Evolutionary conservation across 345 rosid genomes (phyloP).

Genomic region (Citrus maxima): DNA sequence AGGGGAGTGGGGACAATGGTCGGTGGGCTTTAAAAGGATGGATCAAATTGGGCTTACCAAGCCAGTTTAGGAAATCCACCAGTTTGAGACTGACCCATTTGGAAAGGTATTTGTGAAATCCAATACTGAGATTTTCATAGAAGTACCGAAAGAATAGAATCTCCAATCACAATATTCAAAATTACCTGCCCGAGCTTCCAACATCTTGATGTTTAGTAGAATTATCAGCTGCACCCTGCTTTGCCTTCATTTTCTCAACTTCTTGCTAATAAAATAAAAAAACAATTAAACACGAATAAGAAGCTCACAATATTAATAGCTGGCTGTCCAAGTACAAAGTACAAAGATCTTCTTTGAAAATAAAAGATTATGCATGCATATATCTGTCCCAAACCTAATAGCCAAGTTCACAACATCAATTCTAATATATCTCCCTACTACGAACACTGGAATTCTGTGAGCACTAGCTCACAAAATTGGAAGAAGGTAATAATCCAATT

Average conservation of each 20-base stretch:
- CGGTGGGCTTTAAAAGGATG: no score
- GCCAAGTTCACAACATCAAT: not conserved
- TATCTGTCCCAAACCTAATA: not conserved
- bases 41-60: no score
- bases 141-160: not conserved
- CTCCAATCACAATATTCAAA: not conserved
- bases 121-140: no score
- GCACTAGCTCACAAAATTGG: not conserved
- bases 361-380: not conserved
- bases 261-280: constrained; percentile 48
- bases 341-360: not conserved
- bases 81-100: no score
- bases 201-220: constrained; percentile 24
- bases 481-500: not conserved
- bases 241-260: constrained; percentile 55
- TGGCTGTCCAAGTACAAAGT: not conserved
- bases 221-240: constrained; percentile 42
- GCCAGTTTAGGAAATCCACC: no score
- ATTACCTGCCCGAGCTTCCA: constrained; percentile 46
- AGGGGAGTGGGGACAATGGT: no score
- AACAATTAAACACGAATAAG: constrained; percentile 8
- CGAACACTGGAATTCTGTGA: no score
- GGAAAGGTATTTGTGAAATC: no score
- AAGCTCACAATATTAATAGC: not conserved
- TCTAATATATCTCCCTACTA: not conserved